Evolutionary conservation across 176 grass and related monocot genomes (phyloP).

Genomic region (Melocanna baccifera): DNA sequence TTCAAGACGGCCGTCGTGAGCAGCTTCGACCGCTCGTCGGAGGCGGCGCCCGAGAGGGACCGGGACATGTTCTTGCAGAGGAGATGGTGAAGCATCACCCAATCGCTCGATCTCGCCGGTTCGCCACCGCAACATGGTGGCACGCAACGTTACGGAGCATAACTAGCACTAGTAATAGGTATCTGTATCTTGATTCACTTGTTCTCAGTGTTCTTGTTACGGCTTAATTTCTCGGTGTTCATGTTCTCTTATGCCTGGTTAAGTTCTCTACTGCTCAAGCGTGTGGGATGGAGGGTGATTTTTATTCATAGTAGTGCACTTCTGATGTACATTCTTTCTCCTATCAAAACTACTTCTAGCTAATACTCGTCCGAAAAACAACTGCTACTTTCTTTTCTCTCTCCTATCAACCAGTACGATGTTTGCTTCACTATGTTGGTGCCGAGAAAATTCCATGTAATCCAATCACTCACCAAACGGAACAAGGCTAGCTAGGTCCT

Average conservation of each 20-base stretch:
- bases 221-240: neutral
- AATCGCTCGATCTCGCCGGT: neutral
- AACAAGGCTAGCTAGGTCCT: neutral
- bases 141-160: neutral
- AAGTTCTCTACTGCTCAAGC: neutral
- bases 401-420: neutral
- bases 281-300: neutral
- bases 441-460: neutral
- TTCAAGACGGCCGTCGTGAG: slow-evolving; percentile 68
- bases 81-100: slow-evolving; percentile 2
- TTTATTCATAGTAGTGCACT: neutral
- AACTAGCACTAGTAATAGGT: neutral
- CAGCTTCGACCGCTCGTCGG: slow-evolving; percentile 51
- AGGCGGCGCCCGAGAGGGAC: slow-evolving; percentile 24
- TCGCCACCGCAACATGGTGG: neutral
- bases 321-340: slow-evolving; percentile 24
- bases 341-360: neutral
- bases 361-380: too few species aligned
- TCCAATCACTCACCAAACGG: neutral
- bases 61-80: slow-evolving; percentile 53
- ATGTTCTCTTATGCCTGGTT: neutral
- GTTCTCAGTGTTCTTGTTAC: neutral
- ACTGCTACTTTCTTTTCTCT: neutral
- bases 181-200: neutral
- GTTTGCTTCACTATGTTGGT: neutral